Evolutionary conservation across 495 filamentous ascomycete species (phyloP).

Genomic region (Tirmania nivea): DNA sequence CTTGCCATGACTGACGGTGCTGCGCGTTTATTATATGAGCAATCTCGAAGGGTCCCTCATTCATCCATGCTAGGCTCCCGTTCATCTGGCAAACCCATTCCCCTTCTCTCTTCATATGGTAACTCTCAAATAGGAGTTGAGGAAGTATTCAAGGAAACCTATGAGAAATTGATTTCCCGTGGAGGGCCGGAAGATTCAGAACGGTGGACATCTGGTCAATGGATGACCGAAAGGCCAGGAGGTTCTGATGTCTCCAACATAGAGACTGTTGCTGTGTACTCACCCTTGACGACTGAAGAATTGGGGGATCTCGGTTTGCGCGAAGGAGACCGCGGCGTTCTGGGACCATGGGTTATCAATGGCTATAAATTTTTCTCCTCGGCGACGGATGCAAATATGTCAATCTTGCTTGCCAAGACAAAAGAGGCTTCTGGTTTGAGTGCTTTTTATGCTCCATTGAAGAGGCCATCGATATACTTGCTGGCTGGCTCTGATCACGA

Average conservation of each 20-base stretch:
- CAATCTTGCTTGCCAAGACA: conserved; percentile 48
- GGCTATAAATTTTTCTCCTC: conserved; percentile 66
- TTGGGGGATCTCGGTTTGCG: conserved; percentile 1
- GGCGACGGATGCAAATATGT: conserved; percentile 48
- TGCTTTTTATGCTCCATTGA: conserved; percentile 46
- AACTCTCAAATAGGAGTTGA: neutral
- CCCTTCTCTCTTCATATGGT: neutral
- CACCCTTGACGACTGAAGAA: conserved; percentile 1
- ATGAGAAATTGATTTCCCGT: conserved; percentile 32
- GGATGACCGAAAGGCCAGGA: conserved; percentile 68
- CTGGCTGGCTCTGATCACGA: neutral
- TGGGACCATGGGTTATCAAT: conserved; percentile 38
- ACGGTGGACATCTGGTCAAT: conserved; percentile 62
- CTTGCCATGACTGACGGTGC: no score
- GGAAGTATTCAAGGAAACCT: conserved; percentile 30
- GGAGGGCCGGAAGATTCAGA: conserved; percentile 23
- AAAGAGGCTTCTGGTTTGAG: conserved; percentile 26
- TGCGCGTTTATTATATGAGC: no score
- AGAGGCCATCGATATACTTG: conserved; percentile 21
- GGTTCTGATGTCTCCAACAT: conserved; percentile 52
- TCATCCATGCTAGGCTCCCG: no score
- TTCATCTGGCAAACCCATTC: no score
- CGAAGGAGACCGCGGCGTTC: conserved; percentile 20
- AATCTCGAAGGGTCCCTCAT: no score
- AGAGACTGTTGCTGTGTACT: conserved; percentile 38